Evolutionary conservation across 2,329 filamentous ascomycete genomes (phyloP).

Genomic region (Escovopsis sp.): DNA sequence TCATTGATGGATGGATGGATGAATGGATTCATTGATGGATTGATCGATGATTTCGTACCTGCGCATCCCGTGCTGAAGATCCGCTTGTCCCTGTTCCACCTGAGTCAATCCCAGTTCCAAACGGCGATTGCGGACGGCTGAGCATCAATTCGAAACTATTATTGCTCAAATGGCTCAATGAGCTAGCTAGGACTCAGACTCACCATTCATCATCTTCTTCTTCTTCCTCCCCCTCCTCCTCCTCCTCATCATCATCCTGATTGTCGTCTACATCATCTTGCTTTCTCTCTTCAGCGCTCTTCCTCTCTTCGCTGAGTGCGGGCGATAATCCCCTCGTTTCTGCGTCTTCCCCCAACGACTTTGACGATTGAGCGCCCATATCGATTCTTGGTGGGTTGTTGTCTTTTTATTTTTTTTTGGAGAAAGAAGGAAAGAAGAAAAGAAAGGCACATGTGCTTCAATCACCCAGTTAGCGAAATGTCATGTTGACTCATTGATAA

Average conservation of each 20-base stretch:
- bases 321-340: too few species aligned
- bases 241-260: slow-evolving; percentile 10
- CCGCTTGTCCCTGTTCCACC: slow-evolving; percentile 66
- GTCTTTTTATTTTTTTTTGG: slow-evolving; percentile 1
- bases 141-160: slow-evolving; percentile 13
- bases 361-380: too few species aligned
- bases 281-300: too few species aligned
- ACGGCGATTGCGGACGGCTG: slow-evolving; percentile 4
- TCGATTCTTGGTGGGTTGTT: not conserved
- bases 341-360: slow-evolving; percentile 12
- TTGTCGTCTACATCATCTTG: too few species aligned
- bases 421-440: not conserved
- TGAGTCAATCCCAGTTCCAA: slow-evolving; percentile 4
- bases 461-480: too few species aligned
- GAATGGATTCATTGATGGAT: too few species aligned
- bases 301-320: too few species aligned
- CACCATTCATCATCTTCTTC: slow-evolving; percentile 93
- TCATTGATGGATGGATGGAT: not conserved
- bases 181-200: slow-evolving; percentile 21
- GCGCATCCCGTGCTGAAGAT: slow-evolving; percentile 95
- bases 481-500: too few species aligned
- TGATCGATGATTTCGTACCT: slow-evolving; percentile 37
- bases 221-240: slow-evolving; percentile 31
- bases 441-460: too few species aligned
- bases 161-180: not conserved